Percentiles rank a stretch among this genome's conserved stretches.
Evolutionary conservation across 1,139 yeast genomes (phyloP).

Genomic region (Yamadazyma aaseri): DNA sequence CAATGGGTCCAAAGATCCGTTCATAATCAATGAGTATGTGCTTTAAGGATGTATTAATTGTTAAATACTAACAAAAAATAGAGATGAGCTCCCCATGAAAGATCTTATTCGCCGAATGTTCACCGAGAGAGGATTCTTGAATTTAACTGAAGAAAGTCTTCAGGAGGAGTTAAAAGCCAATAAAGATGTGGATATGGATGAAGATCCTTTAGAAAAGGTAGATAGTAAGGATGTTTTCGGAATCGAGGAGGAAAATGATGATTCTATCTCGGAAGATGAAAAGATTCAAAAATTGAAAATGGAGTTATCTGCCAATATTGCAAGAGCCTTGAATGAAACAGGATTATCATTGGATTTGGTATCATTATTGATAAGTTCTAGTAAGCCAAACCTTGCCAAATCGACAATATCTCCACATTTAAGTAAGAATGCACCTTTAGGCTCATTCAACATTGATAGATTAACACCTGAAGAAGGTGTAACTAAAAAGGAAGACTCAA

Average conservation of each 20-base stretch:
- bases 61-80: constrained; percentile 17
- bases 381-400: constrained; percentile 80
- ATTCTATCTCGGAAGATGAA: constrained; percentile 26
- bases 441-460: constrained; percentile 72
- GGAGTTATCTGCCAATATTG: constrained; percentile 56
- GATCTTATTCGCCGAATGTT: constrained; percentile 45
- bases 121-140: constrained; percentile 39
- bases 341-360: constrained; percentile 86
- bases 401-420: constrained; percentile 89
- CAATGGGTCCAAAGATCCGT: constrained; percentile 36
- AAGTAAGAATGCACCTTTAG: constrained; percentile 72
- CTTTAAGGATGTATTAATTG: background rate
- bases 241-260: constrained; percentile 10
- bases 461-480: constrained; percentile 28
- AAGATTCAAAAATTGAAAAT: constrained; percentile 55
- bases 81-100: constrained; percentile 37
- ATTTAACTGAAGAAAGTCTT: constrained; percentile 58
- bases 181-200: constrained; percentile 3
- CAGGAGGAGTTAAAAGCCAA: constrained; percentile 20
- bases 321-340: constrained; percentile 80
- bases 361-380: constrained; percentile 76
- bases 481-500: constrained; percentile 23
- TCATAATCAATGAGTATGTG: constrained; percentile 41
- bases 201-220: no score
- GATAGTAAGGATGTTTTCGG: constrained; percentile 7